phyloP scores from a whole-genome alignment of 1,284 basidiomycete species.

The Rhodotorula sp. region DNA sequence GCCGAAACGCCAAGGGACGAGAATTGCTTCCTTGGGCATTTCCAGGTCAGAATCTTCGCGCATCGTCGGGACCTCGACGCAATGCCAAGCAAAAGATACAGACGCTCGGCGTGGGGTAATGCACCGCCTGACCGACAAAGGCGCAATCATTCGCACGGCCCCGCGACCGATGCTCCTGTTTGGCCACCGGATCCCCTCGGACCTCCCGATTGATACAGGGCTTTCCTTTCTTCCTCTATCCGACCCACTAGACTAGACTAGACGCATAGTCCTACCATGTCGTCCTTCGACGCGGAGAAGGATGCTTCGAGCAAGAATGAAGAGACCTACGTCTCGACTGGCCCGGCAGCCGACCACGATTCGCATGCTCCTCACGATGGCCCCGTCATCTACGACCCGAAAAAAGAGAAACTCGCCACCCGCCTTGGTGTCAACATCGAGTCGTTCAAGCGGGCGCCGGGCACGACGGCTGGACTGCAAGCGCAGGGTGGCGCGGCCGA shows the following conservation, averaged over 20 bases:
- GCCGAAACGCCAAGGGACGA: no score
- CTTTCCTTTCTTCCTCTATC: background rate
- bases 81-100: no score
- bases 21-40: no score
- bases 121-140: background rate
- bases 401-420: slow-evolving; percentile 49
- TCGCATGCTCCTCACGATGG: background rate
- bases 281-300: slow-evolving; percentile 9
- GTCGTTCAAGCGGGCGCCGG: slow-evolving; percentile 53
- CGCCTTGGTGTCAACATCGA: slow-evolving; percentile 50
- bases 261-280: background rate
- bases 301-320: slow-evolving; percentile 16
- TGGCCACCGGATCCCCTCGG: background rate
- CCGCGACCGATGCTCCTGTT: background rate
- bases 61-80: no score
- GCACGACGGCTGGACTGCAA: slow-evolving; percentile 46
- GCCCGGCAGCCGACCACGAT: background rate
- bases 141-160: background rate
- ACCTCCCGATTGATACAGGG: background rate
- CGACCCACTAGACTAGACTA: background rate
- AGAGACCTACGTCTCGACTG: slow-evolving; percentile 15
- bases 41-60: no score
- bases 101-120: background rate
- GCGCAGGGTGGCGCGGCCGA: slow-evolving; percentile 41
- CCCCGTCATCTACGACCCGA: slow-evolving; percentile 49